phyloP scores from a whole-genome alignment of 2,329 filamentous ascomycete species.

The Colletotrichum lupini region DNA sequence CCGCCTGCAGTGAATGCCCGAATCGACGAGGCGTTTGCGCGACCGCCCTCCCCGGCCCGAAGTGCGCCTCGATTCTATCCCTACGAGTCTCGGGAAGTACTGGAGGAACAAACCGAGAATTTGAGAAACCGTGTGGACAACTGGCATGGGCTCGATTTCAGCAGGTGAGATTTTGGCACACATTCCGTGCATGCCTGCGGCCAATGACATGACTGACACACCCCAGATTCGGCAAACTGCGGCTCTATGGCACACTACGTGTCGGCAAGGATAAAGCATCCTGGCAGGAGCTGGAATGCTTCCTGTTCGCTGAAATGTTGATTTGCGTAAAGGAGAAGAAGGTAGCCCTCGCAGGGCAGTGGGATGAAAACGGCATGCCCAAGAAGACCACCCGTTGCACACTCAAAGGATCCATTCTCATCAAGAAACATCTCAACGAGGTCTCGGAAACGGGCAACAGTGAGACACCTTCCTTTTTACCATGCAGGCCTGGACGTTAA shows the following conservation, averaged over 20 bases:
- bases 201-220: conserved; percentile 42
- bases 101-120: conserved; percentile 88
- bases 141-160: conserved; percentile 96
- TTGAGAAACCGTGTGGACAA: conserved; percentile 92
- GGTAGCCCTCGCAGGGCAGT: conserved; percentile 68
- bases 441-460: conserved; percentile 76
- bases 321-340: conserved; percentile 99
- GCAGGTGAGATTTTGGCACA: conserved; percentile 62
- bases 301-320: conserved; percentile 97
- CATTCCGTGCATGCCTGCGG: background rate
- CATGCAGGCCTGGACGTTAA: conserved; percentile 43
- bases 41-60: conserved; percentile 69
- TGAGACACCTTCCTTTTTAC: conserved; percentile 15
- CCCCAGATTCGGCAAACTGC: conserved; percentile 86
- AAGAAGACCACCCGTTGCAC: conserved; percentile 82
- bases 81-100: conserved; percentile 79
- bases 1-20: conserved; percentile 53
- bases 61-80: conserved; percentile 71
- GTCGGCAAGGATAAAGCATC: conserved; percentile 96
- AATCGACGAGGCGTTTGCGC: conserved; percentile 65
- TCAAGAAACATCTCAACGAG: conserved; percentile 96
- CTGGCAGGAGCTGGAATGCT: conserved; percentile 98
- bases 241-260: conserved; percentile 87
- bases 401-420: conserved; percentile 95
- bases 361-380: conserved; percentile 69